Base-by-base conservation (phyloP, 345 rosid genomes). In the Tarenaya hassleriana region DNA sequence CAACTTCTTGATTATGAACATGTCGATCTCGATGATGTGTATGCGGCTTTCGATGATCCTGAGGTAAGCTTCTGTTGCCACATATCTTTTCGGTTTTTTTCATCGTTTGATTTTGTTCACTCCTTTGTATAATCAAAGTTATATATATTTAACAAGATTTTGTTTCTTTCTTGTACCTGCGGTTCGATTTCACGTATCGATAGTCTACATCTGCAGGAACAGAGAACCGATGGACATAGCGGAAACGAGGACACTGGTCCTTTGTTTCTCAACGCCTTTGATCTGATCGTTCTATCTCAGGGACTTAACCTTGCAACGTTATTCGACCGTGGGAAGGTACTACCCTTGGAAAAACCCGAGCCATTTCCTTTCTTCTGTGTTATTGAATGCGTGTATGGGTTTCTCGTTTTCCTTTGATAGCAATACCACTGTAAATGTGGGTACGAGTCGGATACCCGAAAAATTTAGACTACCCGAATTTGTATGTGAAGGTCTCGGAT, bases 251-350 rank as follows among this genome's bases (percentile, higher is more conserved):
- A 87, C 63, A 66, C 65, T 2, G 84, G 88, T 61, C 98, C 98
- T 20, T 59, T 92, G 75, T 73, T 59, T 73, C 87, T 91, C 35
- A 91, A 91, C 76, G 98, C 98, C 19, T 92, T 92, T 33, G 98
- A 92, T 75, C 55, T 92, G 52, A 87, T 87, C 56, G 69, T 84
- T 73, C 72, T 92, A 50, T 92, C 98, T 52, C 98, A 84, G 69
- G 98, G 98, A 47, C 69, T 92, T 65, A 92, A 92, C 66, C 98
- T 92, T 31, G 84, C 95, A 57, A 70, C 95, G 9, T 75, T 92
- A 19, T 92, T 92, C 69, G 90, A 87, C 67, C 82, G 92, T 46
- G 94, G 95, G 51, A 67, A 81, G 94, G 98, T 91, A 77, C 15
- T 50, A 10, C 8, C 38, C n/a, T n/a, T n/a, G n/a, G n/a, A n/a